Conservation (phyloP, 176 grass and related monocot species). For the Luzula sylvatica region DNA sequence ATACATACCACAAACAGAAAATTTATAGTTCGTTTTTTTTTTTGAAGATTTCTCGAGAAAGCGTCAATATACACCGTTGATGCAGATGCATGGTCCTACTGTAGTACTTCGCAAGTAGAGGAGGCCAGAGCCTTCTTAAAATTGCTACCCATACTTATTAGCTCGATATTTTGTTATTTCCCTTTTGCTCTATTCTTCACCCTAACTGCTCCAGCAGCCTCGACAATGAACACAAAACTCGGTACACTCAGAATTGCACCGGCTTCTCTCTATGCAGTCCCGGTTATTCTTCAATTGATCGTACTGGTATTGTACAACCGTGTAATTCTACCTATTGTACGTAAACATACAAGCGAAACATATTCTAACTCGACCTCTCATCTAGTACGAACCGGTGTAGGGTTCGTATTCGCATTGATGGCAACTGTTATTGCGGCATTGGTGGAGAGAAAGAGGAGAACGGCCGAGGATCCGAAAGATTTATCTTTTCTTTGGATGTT, state of each 20-base stretch:
- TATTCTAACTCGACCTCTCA: constrained; percentile 3
- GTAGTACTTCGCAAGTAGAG: constrained; percentile 32
- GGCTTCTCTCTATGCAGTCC: constrained; percentile 53
- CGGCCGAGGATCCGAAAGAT: background rate
- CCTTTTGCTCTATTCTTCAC: constrained; percentile 48
- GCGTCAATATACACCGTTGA: constrained; percentile 9
- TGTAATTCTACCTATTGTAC: background rate
- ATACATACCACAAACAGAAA: too few relatives aligned
- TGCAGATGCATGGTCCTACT: constrained; percentile 23
- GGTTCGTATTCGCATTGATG: constrained; percentile 25
- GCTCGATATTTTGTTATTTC: constrained; percentile 35
- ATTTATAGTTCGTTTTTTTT: too few relatives aligned
- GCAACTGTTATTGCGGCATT: constrained; percentile 25
- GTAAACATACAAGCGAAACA: background rate
- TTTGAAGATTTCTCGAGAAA: constrained; percentile 27
- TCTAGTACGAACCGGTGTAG: constrained; percentile 27
- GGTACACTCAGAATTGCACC: constrained; percentile 29
- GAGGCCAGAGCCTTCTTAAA: constrained; percentile 24
- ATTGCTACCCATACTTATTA: constrained; percentile 51
- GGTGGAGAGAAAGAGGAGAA: constrained; percentile 18
- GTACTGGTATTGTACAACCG: constrained; percentile 17
- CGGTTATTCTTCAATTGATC: constrained; percentile 46
- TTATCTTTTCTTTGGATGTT: constrained; percentile 13
- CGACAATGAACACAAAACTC: constrained; percentile 36
- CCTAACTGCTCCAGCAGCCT: constrained; percentile 50